Evolutionary conservation across 345 rosid genomes (phyloP).

Genomic region (Angophora floribunda): DNA sequence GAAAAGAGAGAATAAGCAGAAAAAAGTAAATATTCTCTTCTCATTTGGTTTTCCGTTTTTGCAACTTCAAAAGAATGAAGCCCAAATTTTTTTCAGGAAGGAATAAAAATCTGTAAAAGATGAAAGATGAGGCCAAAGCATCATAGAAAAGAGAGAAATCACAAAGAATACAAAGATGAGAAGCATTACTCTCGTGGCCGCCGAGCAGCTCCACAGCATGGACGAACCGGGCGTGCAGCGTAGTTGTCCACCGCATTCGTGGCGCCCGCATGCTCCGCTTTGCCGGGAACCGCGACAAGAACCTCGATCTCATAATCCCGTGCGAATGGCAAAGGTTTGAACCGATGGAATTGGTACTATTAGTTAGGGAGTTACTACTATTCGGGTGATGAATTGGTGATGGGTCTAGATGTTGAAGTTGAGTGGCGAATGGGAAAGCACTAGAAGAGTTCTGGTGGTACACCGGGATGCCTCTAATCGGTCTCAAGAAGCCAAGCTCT

Average conservation of each 20-base stretch:
- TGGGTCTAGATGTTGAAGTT: neutral
- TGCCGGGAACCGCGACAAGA: constrained; percentile 51
- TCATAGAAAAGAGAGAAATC: neutral
- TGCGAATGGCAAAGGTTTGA: constrained; percentile 28
- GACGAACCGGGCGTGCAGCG: constrained; percentile 96
- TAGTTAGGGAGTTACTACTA: neutral
- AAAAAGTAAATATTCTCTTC: neutral
- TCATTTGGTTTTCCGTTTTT: neutral
- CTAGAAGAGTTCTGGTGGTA: constrained; percentile 40
- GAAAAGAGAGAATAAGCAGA: neutral
- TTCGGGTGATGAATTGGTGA: neutral
- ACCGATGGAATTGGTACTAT: neutral
- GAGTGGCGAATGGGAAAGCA: neutral
- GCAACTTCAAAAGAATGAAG: neutral
- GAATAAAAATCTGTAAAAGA: neutral
- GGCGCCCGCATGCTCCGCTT: constrained; percentile 66
- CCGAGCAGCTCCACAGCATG: constrained; percentile 98
- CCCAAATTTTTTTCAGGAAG: neutral
- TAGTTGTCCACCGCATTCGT: constrained; percentile 95
- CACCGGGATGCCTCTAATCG: constrained; percentile 85
- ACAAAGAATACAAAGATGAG: neutral
- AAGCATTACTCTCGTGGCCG: constrained; percentile 89
- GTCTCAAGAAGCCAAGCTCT: constrained; percentile 69
- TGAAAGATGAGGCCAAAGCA: neutral
- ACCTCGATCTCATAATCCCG: constrained; percentile 57